These are phyloP conservation scores for Aspergillus saccharolyticus DNA, from an alignment of 495 filamentous ascomycete genomes.

Conservation along the genomic window DNA sequence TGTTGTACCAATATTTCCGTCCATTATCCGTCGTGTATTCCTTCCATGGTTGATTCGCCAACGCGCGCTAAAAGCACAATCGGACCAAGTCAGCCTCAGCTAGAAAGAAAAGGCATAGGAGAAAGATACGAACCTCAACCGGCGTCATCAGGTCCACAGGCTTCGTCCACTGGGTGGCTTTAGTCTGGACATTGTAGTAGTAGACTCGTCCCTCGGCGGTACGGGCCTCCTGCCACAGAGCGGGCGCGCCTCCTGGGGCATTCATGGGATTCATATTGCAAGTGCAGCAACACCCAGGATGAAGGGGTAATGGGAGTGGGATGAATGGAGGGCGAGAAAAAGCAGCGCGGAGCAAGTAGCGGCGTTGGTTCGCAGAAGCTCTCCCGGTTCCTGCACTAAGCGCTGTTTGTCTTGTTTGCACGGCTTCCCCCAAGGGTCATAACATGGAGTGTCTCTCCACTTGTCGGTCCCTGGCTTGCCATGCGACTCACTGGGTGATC, in stretches of 20 bases:
- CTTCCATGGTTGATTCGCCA: conserved; percentile 84
- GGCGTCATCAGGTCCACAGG: conserved; percentile 83
- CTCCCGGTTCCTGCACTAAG: conserved; percentile 12
- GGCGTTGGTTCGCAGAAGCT: conserved; percentile 16
- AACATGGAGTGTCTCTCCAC: conserved; percentile 6
- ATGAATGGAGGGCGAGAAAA: conserved; percentile 19
- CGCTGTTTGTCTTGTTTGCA: conserved; percentile 36
- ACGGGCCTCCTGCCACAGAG: conserved; percentile 77
- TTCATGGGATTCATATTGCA: conserved; percentile 60
- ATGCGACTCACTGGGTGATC: not conserved
- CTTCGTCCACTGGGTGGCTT: conserved; percentile 90
- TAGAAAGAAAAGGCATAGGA: not conserved
- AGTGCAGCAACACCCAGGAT: conserved; percentile 2
- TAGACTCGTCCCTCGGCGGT: conserved; percentile 83
- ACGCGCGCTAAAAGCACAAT: conserved; percentile 56
- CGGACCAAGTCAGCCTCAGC: conserved; percentile 3
- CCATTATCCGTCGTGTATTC: conserved; percentile 84
- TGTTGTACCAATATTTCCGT: conserved; percentile 90
- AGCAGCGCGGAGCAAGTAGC: conserved; percentile 11
- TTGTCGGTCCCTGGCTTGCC: not conserved
- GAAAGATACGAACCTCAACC: conserved; percentile 61
- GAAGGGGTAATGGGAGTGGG: conserved; percentile 1
- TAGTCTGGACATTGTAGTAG: conserved; percentile 85
- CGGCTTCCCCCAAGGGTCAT: not conserved
- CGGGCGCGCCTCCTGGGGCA: conserved; percentile 47